Evolutionary conservation across 257 asterid genomes (phyloP).

Genomic region (Ballota nigra): DNA sequence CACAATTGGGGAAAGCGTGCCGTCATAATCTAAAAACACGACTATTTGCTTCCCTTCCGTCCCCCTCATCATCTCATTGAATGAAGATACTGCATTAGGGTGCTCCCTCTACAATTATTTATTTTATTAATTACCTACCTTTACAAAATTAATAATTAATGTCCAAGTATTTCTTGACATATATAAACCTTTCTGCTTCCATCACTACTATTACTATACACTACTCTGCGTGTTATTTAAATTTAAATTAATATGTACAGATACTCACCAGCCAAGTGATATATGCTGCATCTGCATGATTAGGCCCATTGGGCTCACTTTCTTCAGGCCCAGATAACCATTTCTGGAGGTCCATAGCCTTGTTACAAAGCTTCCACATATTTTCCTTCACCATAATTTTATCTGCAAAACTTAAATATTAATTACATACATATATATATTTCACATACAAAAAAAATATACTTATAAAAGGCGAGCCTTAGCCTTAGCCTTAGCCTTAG

Average conservation of each 20-base stretch:
- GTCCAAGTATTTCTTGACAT: too few species aligned
- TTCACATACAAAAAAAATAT: not conserved
- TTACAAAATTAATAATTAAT: not conserved
- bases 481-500: too few species aligned
- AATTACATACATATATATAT: not conserved
- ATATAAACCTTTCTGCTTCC: too few species aligned
- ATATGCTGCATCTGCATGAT: slow-evolving; percentile 26
- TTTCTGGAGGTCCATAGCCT: slow-evolving; percentile 38
- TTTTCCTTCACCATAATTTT: slow-evolving; percentile 50
- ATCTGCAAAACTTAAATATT: slow-evolving; percentile 26
- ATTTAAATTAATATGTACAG: too few species aligned
- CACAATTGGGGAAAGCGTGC: slow-evolving; percentile 80
- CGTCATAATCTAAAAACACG: slow-evolving; percentile 80
- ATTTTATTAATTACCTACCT: not conserved
- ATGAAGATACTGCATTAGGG: slow-evolving; percentile 59
- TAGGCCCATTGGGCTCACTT: slow-evolving; percentile 20
- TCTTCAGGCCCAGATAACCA: slow-evolving; percentile 28
- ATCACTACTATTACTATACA: too few species aligned
- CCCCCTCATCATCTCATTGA: slow-evolving; percentile 30
- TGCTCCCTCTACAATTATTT: slow-evolving; percentile 41
- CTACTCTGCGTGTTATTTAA: too few species aligned
- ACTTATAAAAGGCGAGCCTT: not conserved
- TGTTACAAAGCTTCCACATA: slow-evolving; percentile 37
- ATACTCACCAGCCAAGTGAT: slow-evolving; percentile 62
- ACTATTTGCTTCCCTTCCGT: slow-evolving; percentile 49